Percentiles rank a stretch among this genome's conserved stretches.
Conservation (phyloP, 2,329 filamentous ascomycete genomes). For the Talaromyces sp. region DNA sequence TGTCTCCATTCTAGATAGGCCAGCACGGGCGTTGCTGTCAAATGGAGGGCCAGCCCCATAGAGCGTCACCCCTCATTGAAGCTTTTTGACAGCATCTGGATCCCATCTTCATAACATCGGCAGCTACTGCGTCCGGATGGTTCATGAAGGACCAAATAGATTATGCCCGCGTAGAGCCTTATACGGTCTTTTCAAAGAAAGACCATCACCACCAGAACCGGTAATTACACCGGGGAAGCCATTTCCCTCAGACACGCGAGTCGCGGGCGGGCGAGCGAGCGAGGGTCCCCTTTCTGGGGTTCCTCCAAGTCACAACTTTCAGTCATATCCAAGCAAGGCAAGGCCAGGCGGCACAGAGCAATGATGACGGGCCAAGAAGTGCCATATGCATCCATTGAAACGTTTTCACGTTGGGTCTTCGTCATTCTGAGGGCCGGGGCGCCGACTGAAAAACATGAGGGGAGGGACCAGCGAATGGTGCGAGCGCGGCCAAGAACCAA, state of each 20-base stretch:
- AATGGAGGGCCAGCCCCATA: neutral
- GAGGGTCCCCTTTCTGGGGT: neutral
- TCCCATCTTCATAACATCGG: neutral
- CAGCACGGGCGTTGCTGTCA: constrained; percentile 9
- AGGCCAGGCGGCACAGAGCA: constrained; percentile 1
- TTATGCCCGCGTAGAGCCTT: neutral
- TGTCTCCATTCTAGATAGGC: constrained; percentile 2
- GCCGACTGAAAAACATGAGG: constrained; percentile 11
- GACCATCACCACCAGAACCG: neutral
- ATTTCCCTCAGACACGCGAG: neutral
- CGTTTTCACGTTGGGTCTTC: constrained; percentile 10
- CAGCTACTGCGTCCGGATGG: neutral
- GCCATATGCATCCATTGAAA: constrained; percentile 5
- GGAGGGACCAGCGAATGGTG: constrained; percentile 10
- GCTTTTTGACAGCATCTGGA: neutral
- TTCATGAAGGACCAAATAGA: neutral
- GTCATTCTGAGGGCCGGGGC: constrained; percentile 8
- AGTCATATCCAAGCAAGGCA: neutral
- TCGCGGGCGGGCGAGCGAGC: neutral
- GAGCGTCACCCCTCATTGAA: neutral
- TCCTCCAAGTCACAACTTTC: neutral
- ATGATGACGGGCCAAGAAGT: constrained; percentile 1
- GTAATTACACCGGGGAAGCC: neutral
- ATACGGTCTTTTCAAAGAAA: neutral
- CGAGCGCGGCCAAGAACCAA: constrained; percentile 5